Base-by-base conservation (phyloP, 805 yeast species). In the Candida hispaniensis region DNA sequence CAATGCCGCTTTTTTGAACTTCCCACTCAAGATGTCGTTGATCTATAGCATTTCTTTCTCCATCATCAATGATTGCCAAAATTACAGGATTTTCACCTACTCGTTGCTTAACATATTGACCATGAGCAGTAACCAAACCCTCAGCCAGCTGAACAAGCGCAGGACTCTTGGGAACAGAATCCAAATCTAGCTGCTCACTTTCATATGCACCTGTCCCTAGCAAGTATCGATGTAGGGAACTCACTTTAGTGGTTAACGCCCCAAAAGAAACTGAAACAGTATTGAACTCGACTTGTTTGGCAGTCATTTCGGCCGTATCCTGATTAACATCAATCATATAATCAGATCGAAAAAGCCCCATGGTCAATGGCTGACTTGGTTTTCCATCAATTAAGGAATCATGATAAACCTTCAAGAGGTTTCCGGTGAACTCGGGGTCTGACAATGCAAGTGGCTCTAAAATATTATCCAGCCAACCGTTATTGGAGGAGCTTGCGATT, bases 221-320 rank as follows among this genome's bases (percentile, higher is more conserved):
- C 13, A 60, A 46, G 44, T 69, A 81, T 13, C 65, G 55, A 56
- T 91, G 98, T 39, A 82, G 60, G 45, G 71, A 63, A 13, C 91
- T 79, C 15, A 82, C 88, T 52, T 77, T 79, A 9, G 83, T 55
- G 2, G 94, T 77, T 39, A 91, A 63, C 0, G 93, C 97, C 13
- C 93, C 95, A 61, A 91, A 91, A 1, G 96, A 86, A 3, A 88
- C 94, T 48, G 94, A 79, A 3, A 91, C 82, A 1, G 98, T 86
- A 58, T 91, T 91, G 61, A 88, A 88, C 55, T 91, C 99, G 34
- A 91, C 91, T 56, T 91, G 98, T 52, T 88, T 86, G 33, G 59
- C 58, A 5, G 54, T 51, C 14, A 58, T 54, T 24, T 66, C 64
- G 29, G 46, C 39, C 55, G 51, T 51, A 16, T 39, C 47, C 19